Conservation (phyloP, 2,329 filamentous ascomycete species). For the Penicillium sp. region DNA sequence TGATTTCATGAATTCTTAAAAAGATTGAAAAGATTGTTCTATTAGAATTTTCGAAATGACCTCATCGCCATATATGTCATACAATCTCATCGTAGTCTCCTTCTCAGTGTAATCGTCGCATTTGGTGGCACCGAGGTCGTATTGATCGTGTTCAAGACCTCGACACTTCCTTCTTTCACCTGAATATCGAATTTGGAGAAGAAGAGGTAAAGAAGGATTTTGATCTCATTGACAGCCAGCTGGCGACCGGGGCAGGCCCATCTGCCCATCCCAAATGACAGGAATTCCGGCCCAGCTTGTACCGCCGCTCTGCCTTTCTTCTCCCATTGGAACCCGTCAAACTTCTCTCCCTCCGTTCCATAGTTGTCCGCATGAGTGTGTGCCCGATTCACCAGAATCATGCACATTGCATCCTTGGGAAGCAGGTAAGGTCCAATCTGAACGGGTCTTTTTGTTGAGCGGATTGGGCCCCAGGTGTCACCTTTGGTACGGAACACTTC, state of each 20-base stretch:
- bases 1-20: no score
- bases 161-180: neutral
- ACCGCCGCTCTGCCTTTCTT: neutral
- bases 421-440: neutral
- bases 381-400: no score
- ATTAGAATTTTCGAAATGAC: no score
- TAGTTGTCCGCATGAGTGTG: neutral
- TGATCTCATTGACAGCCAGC: neutral
- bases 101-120: no score
- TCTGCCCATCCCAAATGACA: neutral
- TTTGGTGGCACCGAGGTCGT: no score
- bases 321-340: neutral
- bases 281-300: neutral
- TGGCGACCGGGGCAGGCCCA: slow-evolving; percentile 1
- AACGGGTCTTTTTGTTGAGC: neutral
- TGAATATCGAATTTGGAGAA: no score
- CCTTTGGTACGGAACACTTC: slow-evolving; percentile 2
- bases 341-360: neutral
- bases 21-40: no score
- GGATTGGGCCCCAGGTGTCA: neutral
- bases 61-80: no score
- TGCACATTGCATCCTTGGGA: neutral
- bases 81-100: neutral
- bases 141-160: neutral
- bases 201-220: no score